Evolutionary conservation across 768 basidiomycete species (phyloP).

Genomic region (Tricholoma furcatifolium): DNA sequence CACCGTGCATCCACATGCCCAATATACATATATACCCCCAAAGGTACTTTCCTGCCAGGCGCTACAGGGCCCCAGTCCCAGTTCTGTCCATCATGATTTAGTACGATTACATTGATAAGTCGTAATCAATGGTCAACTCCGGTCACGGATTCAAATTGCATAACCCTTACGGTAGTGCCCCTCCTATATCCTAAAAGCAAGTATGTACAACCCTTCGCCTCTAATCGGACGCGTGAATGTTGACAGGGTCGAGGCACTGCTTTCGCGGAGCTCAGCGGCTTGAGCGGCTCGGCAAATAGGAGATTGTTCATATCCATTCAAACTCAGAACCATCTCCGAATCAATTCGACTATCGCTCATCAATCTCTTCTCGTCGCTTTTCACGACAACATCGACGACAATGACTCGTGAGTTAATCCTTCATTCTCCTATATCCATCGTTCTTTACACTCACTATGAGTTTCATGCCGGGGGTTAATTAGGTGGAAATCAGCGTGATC

Average conservation of each 20-base stretch:
- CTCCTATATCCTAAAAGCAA: not conserved
- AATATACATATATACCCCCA: not conserved
- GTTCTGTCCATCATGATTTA: conserved; percentile 19
- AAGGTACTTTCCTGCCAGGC: conserved; percentile 5
- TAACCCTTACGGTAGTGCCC: conserved; percentile 1
- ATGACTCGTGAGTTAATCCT: conserved; percentile 57
- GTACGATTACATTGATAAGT: conserved; percentile 5
- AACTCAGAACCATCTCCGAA: conserved; percentile 23
- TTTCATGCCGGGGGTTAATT: conserved; percentile 13
- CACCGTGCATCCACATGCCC: conserved; percentile 27
- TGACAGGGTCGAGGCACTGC: conserved; percentile 1
- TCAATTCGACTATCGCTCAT: conserved; percentile 9
- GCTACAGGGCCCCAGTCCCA: conserved; percentile 5
- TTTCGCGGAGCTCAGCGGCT: conserved; percentile 12
- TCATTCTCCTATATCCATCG: conserved; percentile 11
- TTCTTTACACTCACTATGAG: conserved; percentile 21
- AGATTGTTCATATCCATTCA: conserved; percentile 8
- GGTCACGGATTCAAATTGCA: too few species aligned
- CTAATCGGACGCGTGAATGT: conserved; percentile 5
- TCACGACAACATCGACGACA: conserved; percentile 14
- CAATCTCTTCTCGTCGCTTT: not conserved
- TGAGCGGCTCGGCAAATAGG: conserved; percentile 15
- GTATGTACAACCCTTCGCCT: conserved; percentile 7
- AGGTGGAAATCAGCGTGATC: conserved; percentile 86
- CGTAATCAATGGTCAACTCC: not conserved